Conservation (phyloP, 345 rosid genomes). For the Eucalyptus sideroxylon region DNA sequence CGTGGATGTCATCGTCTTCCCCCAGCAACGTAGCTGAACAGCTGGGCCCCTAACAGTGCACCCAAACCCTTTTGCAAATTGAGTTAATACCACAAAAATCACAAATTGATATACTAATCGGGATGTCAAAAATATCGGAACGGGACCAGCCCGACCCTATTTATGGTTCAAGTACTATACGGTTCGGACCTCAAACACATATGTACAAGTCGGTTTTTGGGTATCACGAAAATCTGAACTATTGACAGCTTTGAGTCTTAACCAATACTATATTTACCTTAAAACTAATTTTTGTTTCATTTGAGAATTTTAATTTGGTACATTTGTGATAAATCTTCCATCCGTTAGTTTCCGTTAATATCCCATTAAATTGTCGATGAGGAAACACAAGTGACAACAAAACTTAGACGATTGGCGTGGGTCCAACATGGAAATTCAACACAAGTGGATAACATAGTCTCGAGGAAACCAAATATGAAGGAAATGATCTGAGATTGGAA, state of each 20-base stretch:
- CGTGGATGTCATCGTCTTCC: background rate
- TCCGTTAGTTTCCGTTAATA: rapidly evolving
- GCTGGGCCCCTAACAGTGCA: background rate
- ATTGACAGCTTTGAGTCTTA: background rate
- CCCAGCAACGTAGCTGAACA: background rate
- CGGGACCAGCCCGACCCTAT: rapidly evolving
- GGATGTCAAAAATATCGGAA: background rate
- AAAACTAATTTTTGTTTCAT: background rate
- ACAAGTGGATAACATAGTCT: background rate
- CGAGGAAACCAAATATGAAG: background rate
- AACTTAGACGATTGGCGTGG: rapidly evolving
- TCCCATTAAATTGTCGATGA: background rate
- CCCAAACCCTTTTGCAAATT: background rate
- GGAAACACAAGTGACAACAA: background rate
- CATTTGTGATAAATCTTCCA: rapidly evolving
- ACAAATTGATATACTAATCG: background rate
- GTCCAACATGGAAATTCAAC: background rate
- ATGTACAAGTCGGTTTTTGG: background rate
- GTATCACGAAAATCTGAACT: background rate
- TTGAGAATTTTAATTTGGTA: background rate
- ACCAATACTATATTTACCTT: background rate
- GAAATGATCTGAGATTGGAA: background rate
- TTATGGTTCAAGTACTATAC: background rate
- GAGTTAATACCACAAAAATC: background rate
- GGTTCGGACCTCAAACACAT: background rate